Percentiles rank a stretch among this genome's conserved stretches.
Evolutionary conservation across 306 rosid genomes (phyloP).

Genomic region (Glycine tomentella): DNA sequence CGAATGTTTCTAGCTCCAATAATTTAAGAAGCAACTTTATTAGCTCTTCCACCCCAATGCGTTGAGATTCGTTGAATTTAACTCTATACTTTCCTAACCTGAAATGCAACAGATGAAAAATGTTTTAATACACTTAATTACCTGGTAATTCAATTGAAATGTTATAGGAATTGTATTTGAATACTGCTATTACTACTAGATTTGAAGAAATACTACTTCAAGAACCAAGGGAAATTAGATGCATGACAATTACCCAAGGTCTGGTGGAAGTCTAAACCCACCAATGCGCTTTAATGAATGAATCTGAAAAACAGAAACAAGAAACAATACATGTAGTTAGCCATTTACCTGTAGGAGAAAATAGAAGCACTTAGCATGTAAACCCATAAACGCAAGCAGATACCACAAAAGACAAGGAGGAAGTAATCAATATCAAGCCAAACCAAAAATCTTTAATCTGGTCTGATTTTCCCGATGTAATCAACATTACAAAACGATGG

Average conservation of each 20-base stretch:
- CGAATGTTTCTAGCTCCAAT: conserved; percentile 15
- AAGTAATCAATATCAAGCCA: conserved; percentile 48
- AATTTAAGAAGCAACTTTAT: conserved; percentile 23
- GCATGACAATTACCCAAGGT: conserved; percentile 74
- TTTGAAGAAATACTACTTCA: conserved; percentile 9
- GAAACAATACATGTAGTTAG: conserved; percentile 1
- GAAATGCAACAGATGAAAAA: conserved; percentile 45
- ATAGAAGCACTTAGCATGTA: conserved; percentile 16
- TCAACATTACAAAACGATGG: too few species aligned
- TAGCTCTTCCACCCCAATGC: conserved; percentile 76
- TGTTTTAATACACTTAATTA: not conserved
- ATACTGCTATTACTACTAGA: conserved; percentile 1
- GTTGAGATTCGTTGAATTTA: conserved; percentile 70
- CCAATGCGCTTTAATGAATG: conserved; percentile 86
- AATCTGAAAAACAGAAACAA: conserved; percentile 65
- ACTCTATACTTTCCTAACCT: conserved; percentile 85
- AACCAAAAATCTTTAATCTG: not conserved
- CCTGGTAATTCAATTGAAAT: not conserved
- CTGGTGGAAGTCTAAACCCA: conserved; percentile 86
- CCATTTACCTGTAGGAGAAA: conserved; percentile 16
- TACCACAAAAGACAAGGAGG: conserved; percentile 88
- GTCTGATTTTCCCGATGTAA: not conserved
- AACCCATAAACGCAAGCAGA: conserved; percentile 21
- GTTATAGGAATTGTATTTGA: conserved; percentile 27
- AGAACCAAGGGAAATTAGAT: conserved; percentile 26